Conservation (phyloP, 139 green algal genomes). For the Axilococcus clingmanii region DNA sequence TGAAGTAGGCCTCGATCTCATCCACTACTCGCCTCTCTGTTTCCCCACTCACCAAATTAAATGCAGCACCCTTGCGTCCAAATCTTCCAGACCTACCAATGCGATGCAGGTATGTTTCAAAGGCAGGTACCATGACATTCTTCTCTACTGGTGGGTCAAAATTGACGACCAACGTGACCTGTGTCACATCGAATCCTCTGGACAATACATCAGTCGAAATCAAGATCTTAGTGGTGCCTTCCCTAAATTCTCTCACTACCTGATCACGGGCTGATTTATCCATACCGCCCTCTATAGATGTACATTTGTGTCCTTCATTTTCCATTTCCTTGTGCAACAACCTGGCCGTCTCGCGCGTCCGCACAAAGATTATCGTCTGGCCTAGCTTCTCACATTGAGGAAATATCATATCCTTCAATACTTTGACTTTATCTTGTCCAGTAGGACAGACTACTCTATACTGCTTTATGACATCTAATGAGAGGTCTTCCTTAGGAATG, state of each 20-base stretch:
- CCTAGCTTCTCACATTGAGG: constrained; percentile 90
- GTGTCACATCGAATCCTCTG: constrained; percentile 91
- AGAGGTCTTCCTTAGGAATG: constrained; percentile 84
- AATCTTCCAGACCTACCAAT: constrained; percentile 93
- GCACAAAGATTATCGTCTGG: constrained; percentile 98
- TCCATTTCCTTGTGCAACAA: constrained; percentile 51
- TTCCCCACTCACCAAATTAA: constrained; percentile 71
- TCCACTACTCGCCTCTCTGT: constrained; percentile 50
- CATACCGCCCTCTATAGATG: constrained; percentile 85
- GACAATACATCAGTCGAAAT: constrained; percentile 95
- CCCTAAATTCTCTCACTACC: constrained; percentile 86
- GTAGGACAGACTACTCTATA: constrained; percentile 81
- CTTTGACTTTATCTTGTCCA: constrained; percentile 62
- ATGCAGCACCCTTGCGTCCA: constrained; percentile 89
- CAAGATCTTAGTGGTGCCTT: constrained; percentile 88
- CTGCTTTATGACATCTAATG: constrained; percentile 96
- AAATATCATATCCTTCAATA: constrained; percentile 90
- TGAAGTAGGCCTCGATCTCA: constrained; percentile 74
- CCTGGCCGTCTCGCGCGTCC: constrained; percentile 51
- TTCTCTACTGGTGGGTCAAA: constrained; percentile 87
- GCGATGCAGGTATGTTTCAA: constrained; percentile 97
- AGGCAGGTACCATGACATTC: constrained; percentile 65
- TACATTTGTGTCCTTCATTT: constrained; percentile 86
- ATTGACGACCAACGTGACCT: constrained; percentile 98
- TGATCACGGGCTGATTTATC: constrained; percentile 66